A percentile compares a stretch with the other conserved stretches of the same genome.
Evolutionary conservation across 2,329 filamentous ascomycete genomes (phyloP).

Genomic region (Didymella lethalis): DNA sequence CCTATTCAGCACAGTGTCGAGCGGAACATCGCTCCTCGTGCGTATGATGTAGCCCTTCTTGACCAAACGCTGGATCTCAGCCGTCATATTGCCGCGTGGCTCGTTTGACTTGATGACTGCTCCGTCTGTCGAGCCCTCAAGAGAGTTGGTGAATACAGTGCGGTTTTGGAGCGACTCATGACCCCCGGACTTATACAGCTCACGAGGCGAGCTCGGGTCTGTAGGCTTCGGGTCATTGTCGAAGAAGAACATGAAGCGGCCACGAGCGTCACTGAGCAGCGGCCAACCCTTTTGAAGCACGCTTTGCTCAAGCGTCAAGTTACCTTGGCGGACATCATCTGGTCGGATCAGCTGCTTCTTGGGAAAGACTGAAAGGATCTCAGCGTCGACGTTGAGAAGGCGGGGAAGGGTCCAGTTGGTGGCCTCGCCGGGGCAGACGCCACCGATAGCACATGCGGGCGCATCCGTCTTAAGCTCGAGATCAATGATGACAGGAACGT

Average conservation of each 20-base stretch:
- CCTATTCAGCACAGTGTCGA: conserved; percentile 53
- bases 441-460: conserved; percentile 43
- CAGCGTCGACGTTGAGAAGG: conserved; percentile 56
- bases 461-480: conserved; percentile 59
- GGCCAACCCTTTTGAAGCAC: conserved; percentile 61
- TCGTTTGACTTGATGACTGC: conserved; percentile 62
- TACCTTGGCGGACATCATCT: conserved; percentile 55
- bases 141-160: conserved; percentile 59
- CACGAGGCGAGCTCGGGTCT: conserved; percentile 42
- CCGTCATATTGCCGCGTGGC: conserved; percentile 47
- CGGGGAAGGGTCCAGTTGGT: conserved; percentile 56
- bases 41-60: conserved; percentile 60
- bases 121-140: conserved; percentile 56
- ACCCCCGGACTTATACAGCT: conserved; percentile 50
- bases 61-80: conserved; percentile 56
- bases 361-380: conserved; percentile 57
- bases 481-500: conserved; percentile 60
- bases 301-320: conserved; percentile 57
- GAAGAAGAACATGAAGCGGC: conserved; percentile 61
- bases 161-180: conserved; percentile 54
- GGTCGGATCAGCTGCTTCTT: conserved; percentile 55
- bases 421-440: conserved; percentile 51
- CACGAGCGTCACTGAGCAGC: conserved; percentile 54
- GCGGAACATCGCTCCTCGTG: conserved; percentile 58
- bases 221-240: conserved; percentile 56